These are phyloP conservation scores for Fusarium irregulare DNA, from an alignment of 2,329 filamentous ascomycete species.

Conservation along the genomic window DNA sequence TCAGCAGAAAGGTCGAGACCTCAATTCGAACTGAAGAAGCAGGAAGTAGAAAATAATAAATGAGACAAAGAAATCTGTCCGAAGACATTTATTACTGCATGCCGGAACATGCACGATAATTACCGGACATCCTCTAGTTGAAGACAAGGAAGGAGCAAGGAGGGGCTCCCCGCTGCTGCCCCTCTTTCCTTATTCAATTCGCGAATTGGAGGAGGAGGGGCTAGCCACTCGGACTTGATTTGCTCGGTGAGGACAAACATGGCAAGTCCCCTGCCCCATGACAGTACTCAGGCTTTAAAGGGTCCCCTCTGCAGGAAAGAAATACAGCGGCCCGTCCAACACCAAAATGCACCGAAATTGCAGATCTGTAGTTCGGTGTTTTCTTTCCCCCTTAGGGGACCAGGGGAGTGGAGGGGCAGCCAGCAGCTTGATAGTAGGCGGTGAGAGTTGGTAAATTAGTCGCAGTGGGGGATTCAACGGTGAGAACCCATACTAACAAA, in stretches of 20 bases:
- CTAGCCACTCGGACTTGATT: conserved; percentile 20
- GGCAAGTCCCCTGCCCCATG: conserved; percentile 10
- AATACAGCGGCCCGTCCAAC: background rate
- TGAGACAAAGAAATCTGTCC: background rate
- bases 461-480: conserved; percentile 12
- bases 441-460: conserved; percentile 26
- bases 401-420: conserved; percentile 23
- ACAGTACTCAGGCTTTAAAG: background rate
- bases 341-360: background rate
- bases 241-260: conserved; percentile 44
- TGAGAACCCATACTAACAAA: background rate
- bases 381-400: background rate
- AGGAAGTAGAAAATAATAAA: background rate
- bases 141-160: background rate
- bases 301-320: background rate
- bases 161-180: background rate
- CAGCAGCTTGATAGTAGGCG: conserved; percentile 6
- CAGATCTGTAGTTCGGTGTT: background rate
- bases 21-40: background rate
- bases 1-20: background rate
- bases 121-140: background rate
- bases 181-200: conserved; percentile 9
- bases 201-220: conserved; percentile 44
- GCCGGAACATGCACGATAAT: background rate
- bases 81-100: background rate